phyloP scores from a whole-genome alignment of 495 filamentous ascomycete species.

The Darksidea phi region DNA sequence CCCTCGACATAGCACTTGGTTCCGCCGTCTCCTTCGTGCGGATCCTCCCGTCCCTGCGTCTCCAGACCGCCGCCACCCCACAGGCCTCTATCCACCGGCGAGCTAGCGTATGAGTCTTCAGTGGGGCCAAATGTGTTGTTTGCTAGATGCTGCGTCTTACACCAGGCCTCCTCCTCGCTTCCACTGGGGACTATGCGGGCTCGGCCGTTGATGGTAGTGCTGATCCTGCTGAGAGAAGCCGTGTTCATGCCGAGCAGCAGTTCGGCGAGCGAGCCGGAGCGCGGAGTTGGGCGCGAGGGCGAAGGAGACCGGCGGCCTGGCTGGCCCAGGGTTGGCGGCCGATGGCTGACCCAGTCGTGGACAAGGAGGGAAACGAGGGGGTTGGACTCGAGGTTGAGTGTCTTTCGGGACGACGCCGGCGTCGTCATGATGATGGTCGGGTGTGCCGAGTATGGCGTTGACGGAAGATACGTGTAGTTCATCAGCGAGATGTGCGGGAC shows the following conservation, averaged over 20 bases:
- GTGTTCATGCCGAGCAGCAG: constrained; percentile 88
- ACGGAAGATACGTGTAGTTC: constrained; percentile 97
- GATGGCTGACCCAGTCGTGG: constrained; percentile 97
- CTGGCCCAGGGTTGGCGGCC: constrained; percentile 70
- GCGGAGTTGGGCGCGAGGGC: constrained; percentile 50
- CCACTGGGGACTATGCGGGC: constrained; percentile 69
- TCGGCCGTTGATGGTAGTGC: constrained; percentile 84
- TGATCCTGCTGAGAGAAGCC: constrained; percentile 82
- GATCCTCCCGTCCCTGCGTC: constrained; percentile 12
- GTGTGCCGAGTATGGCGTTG: constrained; percentile 65
- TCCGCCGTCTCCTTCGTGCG: constrained; percentile 40
- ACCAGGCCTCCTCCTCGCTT: constrained; percentile 78
- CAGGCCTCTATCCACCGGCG: constrained; percentile 19
- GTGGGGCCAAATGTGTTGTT: constrained; percentile 77
- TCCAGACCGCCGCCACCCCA: constrained; percentile 19
- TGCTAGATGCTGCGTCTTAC: constrained; percentile 75
- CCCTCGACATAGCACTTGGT: constrained; percentile 44
- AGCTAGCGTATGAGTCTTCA: constrained; percentile 45
- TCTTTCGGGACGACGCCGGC: constrained; percentile 67
- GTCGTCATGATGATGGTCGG: constrained; percentile 39
- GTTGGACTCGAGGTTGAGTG: constrained; percentile 79
- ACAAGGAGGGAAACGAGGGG: constrained; percentile 92
- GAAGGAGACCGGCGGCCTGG: constrained; percentile 22
- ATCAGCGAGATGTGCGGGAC: constrained; percentile 93
- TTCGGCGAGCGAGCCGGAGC: constrained; percentile 69